Conservation (phyloP, 2,329 filamentous ascomycete species). For the Blastomyces gilchristii region DNA sequence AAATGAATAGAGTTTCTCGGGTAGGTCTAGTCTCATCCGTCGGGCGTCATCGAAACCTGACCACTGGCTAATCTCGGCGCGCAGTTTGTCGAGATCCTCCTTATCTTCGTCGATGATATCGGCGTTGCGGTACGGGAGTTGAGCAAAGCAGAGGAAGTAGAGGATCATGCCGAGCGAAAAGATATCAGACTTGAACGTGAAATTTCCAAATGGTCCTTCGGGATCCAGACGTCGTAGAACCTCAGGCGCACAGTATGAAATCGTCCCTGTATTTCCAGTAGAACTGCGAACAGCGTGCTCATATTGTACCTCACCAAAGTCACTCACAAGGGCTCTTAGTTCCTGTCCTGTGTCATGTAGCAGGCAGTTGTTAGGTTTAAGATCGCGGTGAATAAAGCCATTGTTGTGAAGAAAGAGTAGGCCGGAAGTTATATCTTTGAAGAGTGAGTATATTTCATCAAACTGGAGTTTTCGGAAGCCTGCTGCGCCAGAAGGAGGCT, state of each 20-base stretch:
- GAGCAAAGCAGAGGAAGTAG: constrained; percentile 93
- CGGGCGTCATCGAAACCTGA: constrained; percentile 72
- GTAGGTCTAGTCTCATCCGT: constrained; percentile 67
- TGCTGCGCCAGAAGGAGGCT: constrained; percentile 47
- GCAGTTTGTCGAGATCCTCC: constrained; percentile 76
- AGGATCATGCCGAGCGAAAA: constrained; percentile 98
- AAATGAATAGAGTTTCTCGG: constrained; percentile 73
- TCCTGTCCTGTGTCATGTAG: constrained; percentile 65
- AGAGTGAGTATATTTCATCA: constrained; percentile 93
- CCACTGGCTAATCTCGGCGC: constrained; percentile 80
- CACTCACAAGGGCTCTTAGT: constrained; percentile 77
- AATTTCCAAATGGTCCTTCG: constrained; percentile 72
- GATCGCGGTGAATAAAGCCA: constrained; percentile 89
- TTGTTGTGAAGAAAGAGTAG: constrained; percentile 80
- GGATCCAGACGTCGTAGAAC: constrained; percentile 59
- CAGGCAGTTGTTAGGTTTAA: constrained; percentile 93
- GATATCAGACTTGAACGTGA: constrained; percentile 95
- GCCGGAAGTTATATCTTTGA: constrained; percentile 88
- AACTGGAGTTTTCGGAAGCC: constrained; percentile 54
- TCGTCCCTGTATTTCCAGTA: constrained; percentile 87
- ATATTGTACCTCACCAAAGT: constrained; percentile 92
- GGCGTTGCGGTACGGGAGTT: constrained; percentile 73
- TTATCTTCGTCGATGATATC: constrained; percentile 82
- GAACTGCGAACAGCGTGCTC: constrained; percentile 74
- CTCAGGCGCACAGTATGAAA: constrained; percentile 95